These are phyloP conservation scores for Crithidia brevicula DNA, from an alignment of 208 protist species.

Conservation along the genomic window DNA sequence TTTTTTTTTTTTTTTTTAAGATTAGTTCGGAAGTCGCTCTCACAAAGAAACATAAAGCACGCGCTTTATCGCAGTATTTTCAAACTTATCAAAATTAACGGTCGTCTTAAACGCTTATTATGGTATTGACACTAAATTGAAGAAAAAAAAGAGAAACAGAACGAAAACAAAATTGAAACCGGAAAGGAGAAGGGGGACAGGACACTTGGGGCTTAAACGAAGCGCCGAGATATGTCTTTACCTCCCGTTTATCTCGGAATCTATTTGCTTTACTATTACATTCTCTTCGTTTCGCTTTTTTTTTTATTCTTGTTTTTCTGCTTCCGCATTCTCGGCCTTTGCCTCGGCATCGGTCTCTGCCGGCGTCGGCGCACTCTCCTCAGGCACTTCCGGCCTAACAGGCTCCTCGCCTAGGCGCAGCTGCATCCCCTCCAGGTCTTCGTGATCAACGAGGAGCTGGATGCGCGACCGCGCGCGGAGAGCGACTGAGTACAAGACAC, in stretches of 20 bases:
- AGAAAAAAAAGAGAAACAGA: too few species aligned
- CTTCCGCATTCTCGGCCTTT: background rate
- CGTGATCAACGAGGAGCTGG: conserved; percentile 81
- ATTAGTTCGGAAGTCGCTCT: too few species aligned
- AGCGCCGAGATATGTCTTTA: too few species aligned
- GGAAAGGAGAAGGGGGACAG: too few species aligned
- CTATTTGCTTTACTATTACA: too few species aligned
- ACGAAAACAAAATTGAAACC: too few species aligned
- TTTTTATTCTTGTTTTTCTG: background rate
- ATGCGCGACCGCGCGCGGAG: conserved; percentile 72
- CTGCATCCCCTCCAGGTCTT: conserved; percentile 82
- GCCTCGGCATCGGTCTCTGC: conserved; percentile 3
- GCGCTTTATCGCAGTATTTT: background rate
- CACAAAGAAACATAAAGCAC: too few species aligned
- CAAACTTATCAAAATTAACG: background rate
- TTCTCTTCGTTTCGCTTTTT: too few species aligned
- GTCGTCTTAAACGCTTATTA: background rate
- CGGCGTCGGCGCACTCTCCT: background rate
- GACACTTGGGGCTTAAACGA: too few species aligned
- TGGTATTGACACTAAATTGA: too few species aligned
- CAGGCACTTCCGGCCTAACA: background rate
- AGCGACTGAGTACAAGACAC: conserved; percentile 62
- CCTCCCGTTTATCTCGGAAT: background rate
- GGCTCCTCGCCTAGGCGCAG: conserved; percentile 64
- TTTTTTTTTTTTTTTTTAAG: background rate